Conservation (phyloP, 2,329 filamentous ascomycete species). For the Microsporum ferrugineum region DNA sequence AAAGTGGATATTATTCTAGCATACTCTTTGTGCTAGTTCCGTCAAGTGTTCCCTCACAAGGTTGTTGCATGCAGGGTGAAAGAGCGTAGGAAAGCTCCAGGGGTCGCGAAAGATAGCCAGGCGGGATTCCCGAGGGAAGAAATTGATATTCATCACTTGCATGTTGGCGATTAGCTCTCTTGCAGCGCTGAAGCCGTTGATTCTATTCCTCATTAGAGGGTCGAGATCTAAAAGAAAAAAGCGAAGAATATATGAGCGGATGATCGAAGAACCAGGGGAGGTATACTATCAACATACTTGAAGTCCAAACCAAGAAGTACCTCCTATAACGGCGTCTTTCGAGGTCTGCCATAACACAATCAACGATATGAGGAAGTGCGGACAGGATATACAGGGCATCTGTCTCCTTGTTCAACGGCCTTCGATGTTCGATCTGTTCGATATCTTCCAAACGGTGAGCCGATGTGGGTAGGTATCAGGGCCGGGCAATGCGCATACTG, state of each 20-base stretch:
- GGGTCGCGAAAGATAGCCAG: conserved; percentile 86
- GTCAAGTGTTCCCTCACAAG: conserved; percentile 76
- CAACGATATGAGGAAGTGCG: conserved; percentile 75
- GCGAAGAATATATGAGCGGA: background rate
- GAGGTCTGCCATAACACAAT: conserved; percentile 87
- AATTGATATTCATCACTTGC: conserved; percentile 76
- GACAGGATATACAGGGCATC: conserved; percentile 90
- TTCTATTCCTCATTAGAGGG: conserved; percentile 56
- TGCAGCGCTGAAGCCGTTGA: conserved; percentile 59
- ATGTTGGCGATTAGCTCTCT: conserved; percentile 68
- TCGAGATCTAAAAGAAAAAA: conserved; percentile 49
- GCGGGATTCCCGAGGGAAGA: conserved; percentile 80
- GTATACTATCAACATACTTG: conserved; percentile 34
- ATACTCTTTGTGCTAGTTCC: conserved; percentile 73
- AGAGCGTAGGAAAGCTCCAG: conserved; percentile 88
- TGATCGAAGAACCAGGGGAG: conserved; percentile 4
- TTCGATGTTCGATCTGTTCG: conserved; percentile 79
- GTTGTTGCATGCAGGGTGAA: conserved; percentile 78
- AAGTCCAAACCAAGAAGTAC: conserved; percentile 76
- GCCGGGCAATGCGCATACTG: conserved; percentile 44
- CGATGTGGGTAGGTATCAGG: background rate
- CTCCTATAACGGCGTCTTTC: conserved; percentile 71
- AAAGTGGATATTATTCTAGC: background rate
- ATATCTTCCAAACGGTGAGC: conserved; percentile 52
- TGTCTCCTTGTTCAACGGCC: conserved; percentile 74